phyloP scores from a whole-genome alignment of 1,284 basidiomycete species.

The Melampsora americana region DNA sequence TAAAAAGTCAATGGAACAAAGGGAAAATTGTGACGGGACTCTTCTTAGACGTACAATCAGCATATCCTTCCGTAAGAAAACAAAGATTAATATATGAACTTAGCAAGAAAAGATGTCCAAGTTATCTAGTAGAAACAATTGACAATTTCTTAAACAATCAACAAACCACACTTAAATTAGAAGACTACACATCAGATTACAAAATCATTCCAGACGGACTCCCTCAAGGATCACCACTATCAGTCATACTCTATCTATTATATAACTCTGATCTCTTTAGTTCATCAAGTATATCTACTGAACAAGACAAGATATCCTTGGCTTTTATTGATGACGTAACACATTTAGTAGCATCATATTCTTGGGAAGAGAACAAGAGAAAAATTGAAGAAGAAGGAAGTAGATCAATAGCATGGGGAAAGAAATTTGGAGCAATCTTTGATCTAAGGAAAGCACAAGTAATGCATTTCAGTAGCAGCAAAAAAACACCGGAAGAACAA shows the following conservation, averaged over 20 bases:
- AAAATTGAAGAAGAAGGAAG: neutral
- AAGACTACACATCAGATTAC: neutral
- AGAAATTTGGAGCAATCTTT: conserved; percentile 16
- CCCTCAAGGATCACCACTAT: conserved; percentile 21
- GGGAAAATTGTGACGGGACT: too few relatives aligned
- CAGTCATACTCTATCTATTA: conserved; percentile 14
- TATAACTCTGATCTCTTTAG: conserved; percentile 22
- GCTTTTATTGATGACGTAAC: conserved; percentile 28
- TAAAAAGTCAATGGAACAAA: too few relatives aligned
- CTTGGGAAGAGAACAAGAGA: too few relatives aligned
- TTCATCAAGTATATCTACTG: neutral
- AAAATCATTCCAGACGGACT: too few relatives aligned
- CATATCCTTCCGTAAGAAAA: conserved; percentile 7
- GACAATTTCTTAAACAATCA: neutral
- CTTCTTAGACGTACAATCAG: too few relatives aligned
- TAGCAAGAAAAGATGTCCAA: neutral
- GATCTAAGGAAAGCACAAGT: conserved; percentile 12
- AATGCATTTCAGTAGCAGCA: neutral
- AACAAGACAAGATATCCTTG: neutral
- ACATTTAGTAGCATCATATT: neutral
- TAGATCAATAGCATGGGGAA: neutral
- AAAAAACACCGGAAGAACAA: neutral
- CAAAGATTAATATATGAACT: neutral
- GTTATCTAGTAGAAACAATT: neutral
- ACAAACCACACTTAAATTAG: neutral